Evolutionary conservation across 768 basidiomycete genomes (phyloP), one percentile per base, ranked within the genome.

Genomic region (Pleurotus tuoliensis): DNA sequence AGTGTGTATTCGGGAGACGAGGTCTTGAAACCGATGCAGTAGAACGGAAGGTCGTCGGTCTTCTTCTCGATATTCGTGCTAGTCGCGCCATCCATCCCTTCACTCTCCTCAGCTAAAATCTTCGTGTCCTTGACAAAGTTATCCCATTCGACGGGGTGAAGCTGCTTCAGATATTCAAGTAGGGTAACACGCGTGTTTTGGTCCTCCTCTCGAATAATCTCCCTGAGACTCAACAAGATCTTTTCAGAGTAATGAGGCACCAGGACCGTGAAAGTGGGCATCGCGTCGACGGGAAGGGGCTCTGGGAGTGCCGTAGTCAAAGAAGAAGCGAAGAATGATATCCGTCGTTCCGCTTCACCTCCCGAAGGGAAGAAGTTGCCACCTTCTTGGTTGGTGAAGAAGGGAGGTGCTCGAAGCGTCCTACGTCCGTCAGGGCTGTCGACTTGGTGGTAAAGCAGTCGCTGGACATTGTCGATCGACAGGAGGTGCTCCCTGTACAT

Each of bases 111-210:
- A 0, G 93, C 94, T 39, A 98, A 78, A 61, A 99, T 99, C 79
- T 98, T 99, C 60, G 97, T 99, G 67, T 99, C 97, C 77, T 95
- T 94, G 63, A 99, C 97, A 66, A 99, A 99, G 71, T 99, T 99
- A 75, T 98, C 97, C 97, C 97, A 99, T 69, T 99, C 97, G 57
- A 98, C 81, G 16, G 97, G 96, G 69, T 98, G 97, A 47, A 99
- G 79, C 70, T 99, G 97, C 73, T 99, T 99, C 69, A 98, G 77
- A 71, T 99, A 99, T 73, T 99, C 97, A 56, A 99, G 82, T 20
- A 98, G 78, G 7, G 97, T 99, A 56, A 99, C 97, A 3, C 97
- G 92, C 6, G 96, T 98, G 67, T 84, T 96, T 67, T 90, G 87
- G 66, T 98, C 95, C 69, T 98, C 95, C 71, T 99, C 97, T 56